Evolutionary conservation across 2,329 filamentous ascomycete genomes (phyloP).

Genomic region (Cordyceps farinosa): DNA sequence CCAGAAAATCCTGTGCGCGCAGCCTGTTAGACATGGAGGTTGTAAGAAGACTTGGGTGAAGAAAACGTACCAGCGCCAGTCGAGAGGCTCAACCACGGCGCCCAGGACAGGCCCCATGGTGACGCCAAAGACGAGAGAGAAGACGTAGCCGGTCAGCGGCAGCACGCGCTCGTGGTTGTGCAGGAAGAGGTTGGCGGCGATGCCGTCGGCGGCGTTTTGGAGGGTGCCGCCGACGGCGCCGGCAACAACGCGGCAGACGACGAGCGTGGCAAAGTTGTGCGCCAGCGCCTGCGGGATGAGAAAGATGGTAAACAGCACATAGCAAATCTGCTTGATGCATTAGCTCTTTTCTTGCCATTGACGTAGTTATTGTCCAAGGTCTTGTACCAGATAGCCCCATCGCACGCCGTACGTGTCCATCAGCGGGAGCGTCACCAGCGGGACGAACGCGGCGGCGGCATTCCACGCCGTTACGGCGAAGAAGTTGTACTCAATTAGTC

Average conservation of each 20-base stretch:
- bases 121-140: conserved; percentile 18
- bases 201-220: conserved; percentile 19
- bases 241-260: conserved; percentile 15
- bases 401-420: conserved; percentile 21
- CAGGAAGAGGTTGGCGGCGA: conserved; percentile 19
- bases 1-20: conserved; percentile 16
- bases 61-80: conserved; percentile 19
- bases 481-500: conserved; percentile 15
- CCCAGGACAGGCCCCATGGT: conserved; percentile 20
- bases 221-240: conserved; percentile 18
- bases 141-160: conserved; percentile 18
- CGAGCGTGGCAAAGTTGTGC: conserved; percentile 22
- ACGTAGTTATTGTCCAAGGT: neutral
- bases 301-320: conserved; percentile 15
- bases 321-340: neutral
- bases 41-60: neutral
- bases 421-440: conserved; percentile 18
- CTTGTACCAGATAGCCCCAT: conserved; percentile 4
- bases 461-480: conserved; percentile 20
- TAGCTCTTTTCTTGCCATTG: neutral
- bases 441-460: conserved; percentile 16
- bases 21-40: neutral
- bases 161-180: conserved; percentile 13
- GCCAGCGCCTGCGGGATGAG: conserved; percentile 18
- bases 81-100: conserved; percentile 18